A percentile compares a stretch with the other conserved stretches of the same genome.
These are phyloP conservation scores for Sordariomycetes sp. DNA, from an alignment of 2,329 filamentous ascomycete genomes.

Conservation along the genomic window DNA sequence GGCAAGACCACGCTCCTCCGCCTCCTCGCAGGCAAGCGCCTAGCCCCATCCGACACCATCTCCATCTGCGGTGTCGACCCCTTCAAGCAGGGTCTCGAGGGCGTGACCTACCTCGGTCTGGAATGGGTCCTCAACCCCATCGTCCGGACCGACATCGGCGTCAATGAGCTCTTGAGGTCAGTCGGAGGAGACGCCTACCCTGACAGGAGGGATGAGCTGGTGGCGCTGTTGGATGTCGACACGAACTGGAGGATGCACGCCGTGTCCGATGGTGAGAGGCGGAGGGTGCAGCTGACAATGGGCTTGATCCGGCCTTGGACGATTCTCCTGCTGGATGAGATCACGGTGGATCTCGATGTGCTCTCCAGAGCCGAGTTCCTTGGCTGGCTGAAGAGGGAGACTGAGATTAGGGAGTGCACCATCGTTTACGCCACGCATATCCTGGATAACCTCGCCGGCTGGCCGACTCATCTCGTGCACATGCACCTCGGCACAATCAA, in stretches of 20 bases:
- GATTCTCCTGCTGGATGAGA: constrained; percentile 86
- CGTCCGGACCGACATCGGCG: constrained; percentile 89
- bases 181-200: constrained; percentile 83
- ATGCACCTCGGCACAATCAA: constrained; percentile 87
- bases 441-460: constrained; percentile 84
- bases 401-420: constrained; percentile 71
- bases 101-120: constrained; percentile 91
- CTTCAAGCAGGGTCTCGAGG: constrained; percentile 82
- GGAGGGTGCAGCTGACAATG: constrained; percentile 93
- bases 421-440: constrained; percentile 98
- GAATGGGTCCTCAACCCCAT: constrained; percentile 98
- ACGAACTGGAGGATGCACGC: constrained; percentile 90
- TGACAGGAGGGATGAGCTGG: constrained; percentile 75
- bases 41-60: constrained; percentile 70
- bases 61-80: constrained; percentile 77
- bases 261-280: constrained; percentile 84
- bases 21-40: constrained; percentile 87
- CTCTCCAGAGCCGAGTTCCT: constrained; percentile 79
- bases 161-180: constrained; percentile 72
- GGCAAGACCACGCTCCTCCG: constrained; percentile 96
- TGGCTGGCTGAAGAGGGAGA: constrained; percentile 78
- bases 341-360: constrained; percentile 92
- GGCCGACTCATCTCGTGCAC: constrained; percentile 93
- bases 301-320: constrained; percentile 86
- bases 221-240: constrained; percentile 86